Conservation (phyloP, 1,284 basidiomycete species). For the Cutaneotrichosporon curvatum region DNA sequence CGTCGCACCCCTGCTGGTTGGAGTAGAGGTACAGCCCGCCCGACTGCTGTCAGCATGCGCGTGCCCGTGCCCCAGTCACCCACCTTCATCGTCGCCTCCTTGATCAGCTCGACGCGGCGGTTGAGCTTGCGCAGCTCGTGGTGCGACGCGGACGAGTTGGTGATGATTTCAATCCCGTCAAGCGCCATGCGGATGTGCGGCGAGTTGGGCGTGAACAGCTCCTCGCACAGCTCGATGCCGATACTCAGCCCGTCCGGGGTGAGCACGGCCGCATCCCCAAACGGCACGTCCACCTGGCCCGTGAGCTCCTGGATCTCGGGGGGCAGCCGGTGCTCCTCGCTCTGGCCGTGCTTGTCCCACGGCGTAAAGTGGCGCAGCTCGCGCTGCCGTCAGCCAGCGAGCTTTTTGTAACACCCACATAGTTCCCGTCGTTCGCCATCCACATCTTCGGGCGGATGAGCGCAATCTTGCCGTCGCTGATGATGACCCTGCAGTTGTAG, state of each 20-base stretch:
- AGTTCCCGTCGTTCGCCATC: constrained; percentile 98
- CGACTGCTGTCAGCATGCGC: constrained; percentile 52
- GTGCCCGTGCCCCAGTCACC: background rate
- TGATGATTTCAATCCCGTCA: constrained; percentile 97
- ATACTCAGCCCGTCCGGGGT: constrained; percentile 85
- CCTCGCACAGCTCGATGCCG: constrained; percentile 93
- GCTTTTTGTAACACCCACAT: constrained; percentile 45
- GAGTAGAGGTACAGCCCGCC: constrained; percentile 97
- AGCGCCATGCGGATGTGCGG: constrained; percentile 96
- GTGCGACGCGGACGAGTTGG: constrained; percentile 94
- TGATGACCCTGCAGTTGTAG: constrained; percentile 91
- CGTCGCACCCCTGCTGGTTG: constrained; percentile 98
- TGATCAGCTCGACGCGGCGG: constrained; percentile 85
- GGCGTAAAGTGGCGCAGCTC: constrained; percentile 95
- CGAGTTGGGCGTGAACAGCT: constrained; percentile 94
- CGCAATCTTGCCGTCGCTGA: constrained; percentile 76
- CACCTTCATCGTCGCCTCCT: constrained; percentile 92
- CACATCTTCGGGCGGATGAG: constrained; percentile 98
- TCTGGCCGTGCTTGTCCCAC: constrained; percentile 80
- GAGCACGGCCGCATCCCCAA: constrained; percentile 89
- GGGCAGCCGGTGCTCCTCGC: constrained; percentile 84
- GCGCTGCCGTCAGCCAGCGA: constrained; percentile 47
- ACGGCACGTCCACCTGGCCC: constrained; percentile 89
- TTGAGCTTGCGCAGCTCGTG: constrained; percentile 94
- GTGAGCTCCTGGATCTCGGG: constrained; percentile 77